phyloP scores from a whole-genome alignment of 805 yeast species.

The Millerozyma acaciae region DNA sequence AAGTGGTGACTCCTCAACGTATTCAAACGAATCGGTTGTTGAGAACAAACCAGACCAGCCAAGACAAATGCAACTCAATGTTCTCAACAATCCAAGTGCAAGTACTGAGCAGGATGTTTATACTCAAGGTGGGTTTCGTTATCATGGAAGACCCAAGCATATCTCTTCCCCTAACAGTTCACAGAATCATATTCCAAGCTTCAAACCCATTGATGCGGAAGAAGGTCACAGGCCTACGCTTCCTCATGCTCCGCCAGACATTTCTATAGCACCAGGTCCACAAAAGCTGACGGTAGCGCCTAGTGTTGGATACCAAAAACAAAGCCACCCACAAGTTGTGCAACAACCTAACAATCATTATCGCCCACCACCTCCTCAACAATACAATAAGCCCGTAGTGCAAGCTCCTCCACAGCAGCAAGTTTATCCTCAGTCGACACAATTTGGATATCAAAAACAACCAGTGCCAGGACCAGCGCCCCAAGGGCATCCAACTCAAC shows the following conservation, averaged over 20 bases:
- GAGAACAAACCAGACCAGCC: constrained; percentile 1
- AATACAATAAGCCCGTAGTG: background rate
- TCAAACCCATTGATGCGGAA: too few species aligned
- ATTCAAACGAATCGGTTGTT: constrained; percentile 11
- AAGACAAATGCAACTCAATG: background rate
- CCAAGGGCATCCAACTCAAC: constrained; percentile 13
- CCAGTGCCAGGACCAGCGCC: constrained; percentile 7
- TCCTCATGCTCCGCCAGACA: constrained; percentile 6
- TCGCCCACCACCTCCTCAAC: constrained; percentile 2
- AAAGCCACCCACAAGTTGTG: background rate
- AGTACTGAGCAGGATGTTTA: background rate
- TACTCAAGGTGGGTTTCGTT: too few species aligned
- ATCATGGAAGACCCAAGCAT: constrained; percentile 21
- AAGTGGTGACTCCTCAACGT: constrained; percentile 14
- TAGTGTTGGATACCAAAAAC: constrained; percentile 2
- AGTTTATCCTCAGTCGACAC: constrained; percentile 10
- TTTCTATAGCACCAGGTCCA: constrained; percentile 1
- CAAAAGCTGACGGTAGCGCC: constrained; percentile 1
- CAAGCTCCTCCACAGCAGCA: constrained; percentile 14
- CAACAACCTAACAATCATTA: constrained; percentile 3
- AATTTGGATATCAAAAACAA: constrained; percentile 11
- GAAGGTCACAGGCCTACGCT: too few species aligned
- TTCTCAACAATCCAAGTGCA: background rate
- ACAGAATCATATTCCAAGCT: constrained; percentile 10
- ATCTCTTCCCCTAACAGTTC: constrained; percentile 30